These are phyloP conservation scores for Kernera saxatilis DNA, from an alignment of 345 rosid species.

Conservation along the genomic window DNA sequence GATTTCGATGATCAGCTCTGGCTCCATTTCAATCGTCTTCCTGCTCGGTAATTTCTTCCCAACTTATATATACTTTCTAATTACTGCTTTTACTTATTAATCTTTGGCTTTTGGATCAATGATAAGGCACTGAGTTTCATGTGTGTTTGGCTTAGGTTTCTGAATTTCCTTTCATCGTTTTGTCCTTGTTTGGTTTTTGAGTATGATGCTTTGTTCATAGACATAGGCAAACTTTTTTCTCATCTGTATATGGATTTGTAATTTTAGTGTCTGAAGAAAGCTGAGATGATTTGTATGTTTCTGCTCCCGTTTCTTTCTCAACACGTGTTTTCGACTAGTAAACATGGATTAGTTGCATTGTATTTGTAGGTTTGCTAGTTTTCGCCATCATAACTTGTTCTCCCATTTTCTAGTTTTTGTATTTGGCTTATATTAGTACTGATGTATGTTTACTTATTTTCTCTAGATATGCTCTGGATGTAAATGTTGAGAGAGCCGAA, in stretches of 20 bases:
- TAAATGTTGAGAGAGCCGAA: slow-evolving; percentile 95
- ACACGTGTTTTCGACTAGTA: too few relatives aligned
- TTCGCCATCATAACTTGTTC: neutral
- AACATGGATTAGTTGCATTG: too few relatives aligned
- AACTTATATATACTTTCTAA: too few relatives aligned
- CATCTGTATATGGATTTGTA: neutral
- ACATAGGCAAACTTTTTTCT: neutral
- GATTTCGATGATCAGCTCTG: slow-evolving; percentile 94
- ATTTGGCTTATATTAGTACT: neutral
- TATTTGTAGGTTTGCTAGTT: neutral
- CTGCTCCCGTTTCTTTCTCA: neutral
- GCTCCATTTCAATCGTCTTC: slow-evolving; percentile 96
- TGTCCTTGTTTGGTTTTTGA: neutral
- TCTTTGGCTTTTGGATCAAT: neutral
- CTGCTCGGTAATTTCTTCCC: slow-evolving; percentile 63
- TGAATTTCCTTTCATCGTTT: neutral
- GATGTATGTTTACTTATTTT: neutral
- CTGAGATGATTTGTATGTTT: neutral
- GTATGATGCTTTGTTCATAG: neutral
- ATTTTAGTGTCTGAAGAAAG: neutral
- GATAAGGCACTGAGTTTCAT: neutral
- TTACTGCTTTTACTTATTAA: neutral
- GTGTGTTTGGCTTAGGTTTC: neutral
- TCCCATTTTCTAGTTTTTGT: neutral
- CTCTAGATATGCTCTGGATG: slow-evolving; percentile 79